Percentiles rank a stretch among this genome's conserved stretches.
Conservation (phyloP, 2,329 filamentous ascomycete species). For the Lecanicillium sp. region DNA sequence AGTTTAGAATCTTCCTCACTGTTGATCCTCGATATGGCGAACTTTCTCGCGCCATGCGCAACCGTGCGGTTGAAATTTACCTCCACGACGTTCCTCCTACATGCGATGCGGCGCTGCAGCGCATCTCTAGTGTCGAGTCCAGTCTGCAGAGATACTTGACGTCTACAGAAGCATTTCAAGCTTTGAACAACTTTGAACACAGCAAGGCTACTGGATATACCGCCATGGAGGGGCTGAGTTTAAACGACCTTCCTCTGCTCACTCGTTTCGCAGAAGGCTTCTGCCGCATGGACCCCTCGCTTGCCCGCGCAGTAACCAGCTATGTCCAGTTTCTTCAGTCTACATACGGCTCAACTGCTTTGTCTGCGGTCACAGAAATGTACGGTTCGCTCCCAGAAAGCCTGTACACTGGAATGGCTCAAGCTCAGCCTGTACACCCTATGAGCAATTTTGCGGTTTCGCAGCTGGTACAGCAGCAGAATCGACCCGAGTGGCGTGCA, state of each 20-base stretch:
- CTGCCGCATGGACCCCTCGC: slow-evolving; percentile 10
- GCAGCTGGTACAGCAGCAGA: slow-evolving; percentile 29
- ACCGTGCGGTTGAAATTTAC: slow-evolving; percentile 85
- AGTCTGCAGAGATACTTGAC: slow-evolving; percentile 37
- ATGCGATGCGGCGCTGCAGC: slow-evolving; percentile 24
- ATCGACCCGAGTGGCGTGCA: slow-evolving; percentile 39
- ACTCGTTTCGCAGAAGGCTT: slow-evolving; percentile 21
- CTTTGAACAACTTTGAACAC: slow-evolving; percentile 14
- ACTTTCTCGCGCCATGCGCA: slow-evolving; percentile 91
- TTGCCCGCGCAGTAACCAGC: slow-evolving; percentile 12
- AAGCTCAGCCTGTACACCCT: slow-evolving; percentile 45
- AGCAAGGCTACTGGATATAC: slow-evolving; percentile 21
- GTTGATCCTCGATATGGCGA: slow-evolving; percentile 90
- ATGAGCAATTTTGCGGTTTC: slow-evolving; percentile 49
- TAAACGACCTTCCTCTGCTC: slow-evolving; percentile 35
- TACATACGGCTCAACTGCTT: slow-evolving; percentile 17
- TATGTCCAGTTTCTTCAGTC: slow-evolving; percentile 24
- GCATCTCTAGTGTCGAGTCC: slow-evolving; percentile 39
- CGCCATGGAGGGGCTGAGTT: slow-evolving; percentile 39
- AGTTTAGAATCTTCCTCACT: slow-evolving; percentile 89
- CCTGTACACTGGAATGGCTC: slow-evolving; percentile 8
- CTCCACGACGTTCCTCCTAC: slow-evolving; percentile 42
- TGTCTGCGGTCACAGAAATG: slow-evolving; percentile 25
- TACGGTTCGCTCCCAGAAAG: slow-evolving; percentile 23
- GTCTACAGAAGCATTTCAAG: slow-evolving; percentile 23